Evolutionary conservation across 1,284 basidiomycete genomes (phyloP), one percentile per base, ranked within the genome.

Genomic region (Cerrena zonata): DNA sequence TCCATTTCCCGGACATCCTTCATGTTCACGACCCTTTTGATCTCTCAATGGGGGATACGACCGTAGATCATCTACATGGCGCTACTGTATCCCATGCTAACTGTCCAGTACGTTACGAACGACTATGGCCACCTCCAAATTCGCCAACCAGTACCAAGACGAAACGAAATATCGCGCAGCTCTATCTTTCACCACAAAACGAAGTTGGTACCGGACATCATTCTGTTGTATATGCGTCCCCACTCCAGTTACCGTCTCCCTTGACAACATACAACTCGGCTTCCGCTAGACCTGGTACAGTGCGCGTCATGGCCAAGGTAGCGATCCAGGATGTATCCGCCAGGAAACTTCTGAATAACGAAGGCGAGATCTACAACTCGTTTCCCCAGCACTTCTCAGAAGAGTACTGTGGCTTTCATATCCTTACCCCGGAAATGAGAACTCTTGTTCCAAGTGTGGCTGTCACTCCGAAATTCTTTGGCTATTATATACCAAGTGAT

Each of bases 381-480:
- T 74, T 79, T 54, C 72, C 73, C 3, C 47, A 56, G 4, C 68
- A 75, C 50, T 61, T 80, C 45, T 74, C 71, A 55, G 67, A 79
- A 56, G 73, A 77, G 48, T 76, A 70, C 67, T 72, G 58, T 50
- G 75, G 75, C 2, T 73, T 65, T 45, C 72, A 74, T 51, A 45
- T 71, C 23, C 48, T 71, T 2, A 49, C 53, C 4, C 71, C 71
- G n/a, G 3, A 71, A 25, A 38, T 50, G 30, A 12, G 23, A n/a
- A 46, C 18, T 22, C 75, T 74, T 1, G 65, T 69, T 0, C 75
- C 75, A 4, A 61, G 69, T 7, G 65, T 66, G 4, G 64, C 77
- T 0, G 52, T 77, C 23, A 69, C 75, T 2, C 76, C 77, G 2
- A 77, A 77, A 57, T 80, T 73, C 58, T 80, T 72, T 56, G 78